These are phyloP conservation scores for Phaeophleospora eucalypticola DNA, from an alignment of 2,329 filamentous ascomycete genomes.

Conservation along the genomic window DNA sequence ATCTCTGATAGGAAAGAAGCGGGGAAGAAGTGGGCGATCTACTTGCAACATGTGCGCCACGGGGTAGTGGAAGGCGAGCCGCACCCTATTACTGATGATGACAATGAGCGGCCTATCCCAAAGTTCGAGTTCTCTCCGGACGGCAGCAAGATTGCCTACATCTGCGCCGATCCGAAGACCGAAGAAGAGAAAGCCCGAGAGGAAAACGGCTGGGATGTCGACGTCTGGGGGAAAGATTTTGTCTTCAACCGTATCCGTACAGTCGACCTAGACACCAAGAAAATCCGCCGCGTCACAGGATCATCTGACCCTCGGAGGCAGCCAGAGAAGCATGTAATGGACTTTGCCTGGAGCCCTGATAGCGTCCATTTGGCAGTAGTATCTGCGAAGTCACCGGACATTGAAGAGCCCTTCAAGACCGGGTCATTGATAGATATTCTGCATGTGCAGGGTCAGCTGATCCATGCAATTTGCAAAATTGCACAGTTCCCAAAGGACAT, in stretches of 20 bases:
- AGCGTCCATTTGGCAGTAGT: constrained; percentile 25
- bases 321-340: constrained; percentile 25
- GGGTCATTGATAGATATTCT: constrained; percentile 22
- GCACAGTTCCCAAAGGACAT: not conserved
- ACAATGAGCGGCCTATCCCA: constrained; percentile 26
- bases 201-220: constrained; percentile 32
- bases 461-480: constrained; percentile 6
- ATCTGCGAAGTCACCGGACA: constrained; percentile 23
- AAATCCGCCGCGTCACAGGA: constrained; percentile 14
- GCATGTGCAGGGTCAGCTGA: constrained; percentile 5
- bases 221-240: constrained; percentile 38
- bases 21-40: constrained; percentile 32
- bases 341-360: constrained; percentile 30
- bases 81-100: constrained; percentile 24
- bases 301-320: constrained; percentile 5
- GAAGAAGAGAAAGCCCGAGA: constrained; percentile 32
- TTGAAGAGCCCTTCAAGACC: constrained; percentile 23
- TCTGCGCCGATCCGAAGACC: constrained; percentile 33
- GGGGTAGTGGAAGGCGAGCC: constrained; percentile 22
- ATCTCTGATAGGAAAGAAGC: constrained; percentile 33
- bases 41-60: constrained; percentile 21
- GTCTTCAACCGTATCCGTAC: constrained; percentile 31
- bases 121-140: constrained; percentile 32
- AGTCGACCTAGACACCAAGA: constrained; percentile 30
- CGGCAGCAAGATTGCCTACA: constrained; percentile 34